phyloP scores from a whole-genome alignment of 768 basidiomycete species.

The Leccinum subgranulosum region DNA sequence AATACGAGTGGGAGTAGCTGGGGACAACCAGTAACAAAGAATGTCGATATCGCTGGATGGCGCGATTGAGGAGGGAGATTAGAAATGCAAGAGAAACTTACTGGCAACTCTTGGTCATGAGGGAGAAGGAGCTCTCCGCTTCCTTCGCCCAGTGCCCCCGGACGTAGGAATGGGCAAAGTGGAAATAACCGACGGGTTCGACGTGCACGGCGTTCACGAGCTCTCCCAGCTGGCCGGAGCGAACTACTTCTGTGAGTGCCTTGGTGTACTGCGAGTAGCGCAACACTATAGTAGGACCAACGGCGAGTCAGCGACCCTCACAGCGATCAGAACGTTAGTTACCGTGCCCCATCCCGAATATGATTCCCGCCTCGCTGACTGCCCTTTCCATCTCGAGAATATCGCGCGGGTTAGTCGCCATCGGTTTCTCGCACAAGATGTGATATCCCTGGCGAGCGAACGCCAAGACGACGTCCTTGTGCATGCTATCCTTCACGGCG shows the following conservation, averaged over 20 bases:
- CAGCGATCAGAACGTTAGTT: conserved; percentile 28
- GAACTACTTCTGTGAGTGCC: conserved; percentile 67
- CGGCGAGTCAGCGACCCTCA: background rate
- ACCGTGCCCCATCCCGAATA: conserved; percentile 92
- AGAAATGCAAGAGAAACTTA: conserved; percentile 35
- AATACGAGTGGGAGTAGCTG: conserved; percentile 60
- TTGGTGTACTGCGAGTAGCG: conserved; percentile 83
- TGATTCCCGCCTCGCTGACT: conserved; percentile 62
- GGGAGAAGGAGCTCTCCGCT: conserved; percentile 66
- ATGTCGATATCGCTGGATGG: conserved; percentile 76
- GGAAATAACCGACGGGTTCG: conserved; percentile 84
- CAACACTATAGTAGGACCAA: conserved; percentile 49
- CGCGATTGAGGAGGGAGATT: background rate
- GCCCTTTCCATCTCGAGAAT: conserved; percentile 74
- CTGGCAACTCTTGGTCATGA: conserved; percentile 93
- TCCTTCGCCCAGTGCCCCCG: conserved; percentile 80
- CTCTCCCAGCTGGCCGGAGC: conserved; percentile 67
- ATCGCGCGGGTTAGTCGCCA: conserved; percentile 73
- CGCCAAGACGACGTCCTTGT: conserved; percentile 67
- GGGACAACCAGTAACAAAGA: conserved; percentile 72
- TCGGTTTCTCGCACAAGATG: conserved; percentile 90
- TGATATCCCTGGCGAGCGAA: conserved; percentile 84
- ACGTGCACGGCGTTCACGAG: conserved; percentile 82
- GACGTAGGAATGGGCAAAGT: conserved; percentile 89
- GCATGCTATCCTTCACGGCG: conserved; percentile 78